Conservation (phyloP, 306 rosid genomes). For the Hippophae gyantsensis region DNA sequence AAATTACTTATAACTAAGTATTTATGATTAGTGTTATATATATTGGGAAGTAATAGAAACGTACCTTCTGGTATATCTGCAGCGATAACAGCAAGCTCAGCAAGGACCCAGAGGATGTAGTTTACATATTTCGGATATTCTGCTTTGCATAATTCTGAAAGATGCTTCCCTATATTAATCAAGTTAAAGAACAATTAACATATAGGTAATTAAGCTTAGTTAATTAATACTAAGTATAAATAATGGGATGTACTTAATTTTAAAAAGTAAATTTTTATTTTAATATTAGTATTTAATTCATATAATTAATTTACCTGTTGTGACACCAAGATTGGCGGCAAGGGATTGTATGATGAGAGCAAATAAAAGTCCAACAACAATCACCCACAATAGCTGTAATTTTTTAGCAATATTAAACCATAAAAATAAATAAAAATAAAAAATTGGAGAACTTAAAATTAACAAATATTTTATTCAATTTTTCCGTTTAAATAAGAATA, state of each 20-base stretch:
- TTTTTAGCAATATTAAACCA: too few relatives aligned
- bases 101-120: slow-evolving; percentile 75
- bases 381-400: slow-evolving; percentile 78
- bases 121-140: slow-evolving; percentile 64
- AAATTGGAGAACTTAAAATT: too few relatives aligned
- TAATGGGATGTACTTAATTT: background rate
- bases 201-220: background rate
- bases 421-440: background rate
- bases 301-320: slow-evolving; percentile 35
- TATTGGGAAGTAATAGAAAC: background rate
- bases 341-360: slow-evolving; percentile 84
- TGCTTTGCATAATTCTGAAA: slow-evolving; percentile 66
- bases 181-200: background rate
- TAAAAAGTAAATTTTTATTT: background rate
- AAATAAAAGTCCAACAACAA: slow-evolving; percentile 66
- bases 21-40: too few relatives aligned
- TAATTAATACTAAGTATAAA: background rate
- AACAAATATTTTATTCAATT: too few relatives aligned
- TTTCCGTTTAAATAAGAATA: too few relatives aligned
- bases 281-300: background rate
- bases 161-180: slow-evolving; percentile 69
- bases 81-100: slow-evolving; percentile 75
- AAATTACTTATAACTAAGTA: too few relatives aligned
- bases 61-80: slow-evolving; percentile 91
- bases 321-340: slow-evolving; percentile 85